Evolutionary conservation across 2,329 filamentous ascomycete genomes (phyloP), one percentile per base, ranked within the genome.

Genomic region (Ascochyta lentis): DNA sequence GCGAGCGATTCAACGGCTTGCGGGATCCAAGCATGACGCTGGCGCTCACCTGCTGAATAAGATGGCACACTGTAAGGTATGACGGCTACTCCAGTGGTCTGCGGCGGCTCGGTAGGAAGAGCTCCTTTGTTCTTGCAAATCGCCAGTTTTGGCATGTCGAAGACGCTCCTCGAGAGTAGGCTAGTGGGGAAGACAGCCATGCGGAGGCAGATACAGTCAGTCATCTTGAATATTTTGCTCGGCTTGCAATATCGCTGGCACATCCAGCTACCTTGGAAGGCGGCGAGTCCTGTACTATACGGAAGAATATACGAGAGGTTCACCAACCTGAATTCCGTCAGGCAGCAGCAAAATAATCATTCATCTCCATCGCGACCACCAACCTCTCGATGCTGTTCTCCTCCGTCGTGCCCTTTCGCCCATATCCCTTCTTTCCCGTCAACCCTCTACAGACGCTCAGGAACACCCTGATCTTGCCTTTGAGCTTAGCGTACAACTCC

Each of bases 381-480:
- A 95, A 78, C 66, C 89, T 85, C 42, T 86, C 84, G 68, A 93
- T 84, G 45, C 86, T 83, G 72, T 86, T 89, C 53, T 81, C 79
- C 31, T 81, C 78, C 48, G 59, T 74, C 24, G 70, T 69, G 61
- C 72, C 69, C 50, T 70, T 70, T 3, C 35, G 34, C 13, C 65
- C 65, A 49, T 77, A 79, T 22, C 76, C 81, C 44, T 78, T 84
- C 60, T 82, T 91, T 70, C 87, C 90, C 38, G 81, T 86, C 68
- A 89, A 79, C 1, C 83, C 87, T 56, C 81, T 84, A 71, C 86
- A 95, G 1, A 90, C 90, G 43, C 80, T 88, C 54, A 95, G 81
- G 65, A 96, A 95, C 0, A 90, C 84, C 24, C 85, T 83, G 0
- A 91, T 82, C 66, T 92, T 91, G 71, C 87, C 90, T 68, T 82